Percentiles rank a stretch among this genome's conserved stretches.
Evolutionary conservation across 2,329 filamentous ascomycete species (phyloP).

Genomic region (Colletotrichum incanum): DNA sequence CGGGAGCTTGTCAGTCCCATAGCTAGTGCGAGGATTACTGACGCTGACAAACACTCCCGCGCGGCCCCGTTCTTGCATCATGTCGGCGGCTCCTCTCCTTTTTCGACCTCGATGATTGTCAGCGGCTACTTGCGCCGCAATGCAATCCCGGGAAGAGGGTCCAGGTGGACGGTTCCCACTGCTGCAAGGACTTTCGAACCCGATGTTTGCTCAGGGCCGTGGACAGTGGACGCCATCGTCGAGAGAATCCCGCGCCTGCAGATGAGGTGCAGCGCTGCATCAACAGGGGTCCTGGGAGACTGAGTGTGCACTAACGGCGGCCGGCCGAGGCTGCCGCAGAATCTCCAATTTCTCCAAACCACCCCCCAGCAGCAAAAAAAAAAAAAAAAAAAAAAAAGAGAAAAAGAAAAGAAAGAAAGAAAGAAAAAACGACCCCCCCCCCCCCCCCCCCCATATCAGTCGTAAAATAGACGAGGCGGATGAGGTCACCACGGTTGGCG

Average conservation of each 20-base stretch:
- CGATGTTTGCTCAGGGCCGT: not conserved
- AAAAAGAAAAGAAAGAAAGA: no score
- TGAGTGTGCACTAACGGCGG: slow-evolving; percentile 13
- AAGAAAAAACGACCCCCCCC: no score
- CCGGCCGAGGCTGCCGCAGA: slow-evolving; percentile 7
- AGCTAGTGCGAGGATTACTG: slow-evolving; percentile 7
- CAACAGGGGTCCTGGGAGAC: not conserved
- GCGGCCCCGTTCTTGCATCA: not conserved
- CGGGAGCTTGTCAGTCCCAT: not conserved
- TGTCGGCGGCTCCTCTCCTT: not conserved
- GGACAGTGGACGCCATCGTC: not conserved
- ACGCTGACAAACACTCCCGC: slow-evolving; percentile 24
- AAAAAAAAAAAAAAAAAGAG: no score
- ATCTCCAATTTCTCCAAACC: slow-evolving; percentile 22
- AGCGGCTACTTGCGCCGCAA: not conserved
- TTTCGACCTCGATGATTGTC: not conserved
- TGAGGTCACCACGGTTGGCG: slow-evolving; percentile 11
- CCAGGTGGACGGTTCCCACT: not conserved
- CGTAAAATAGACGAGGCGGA: slow-evolving; percentile 6
- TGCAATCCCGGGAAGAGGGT: not conserved
- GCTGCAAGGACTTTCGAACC: not conserved
- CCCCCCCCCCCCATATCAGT: not conserved
- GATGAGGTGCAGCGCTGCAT: slow-evolving; percentile 4
- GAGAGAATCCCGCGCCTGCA: slow-evolving; percentile 9
- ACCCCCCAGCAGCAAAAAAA: not conserved